Evolutionary conservation across 139 green algal genomes (phyloP), one percentile per base, ranked within the genome.

Genomic region (Axilococcus clingmanii): DNA sequence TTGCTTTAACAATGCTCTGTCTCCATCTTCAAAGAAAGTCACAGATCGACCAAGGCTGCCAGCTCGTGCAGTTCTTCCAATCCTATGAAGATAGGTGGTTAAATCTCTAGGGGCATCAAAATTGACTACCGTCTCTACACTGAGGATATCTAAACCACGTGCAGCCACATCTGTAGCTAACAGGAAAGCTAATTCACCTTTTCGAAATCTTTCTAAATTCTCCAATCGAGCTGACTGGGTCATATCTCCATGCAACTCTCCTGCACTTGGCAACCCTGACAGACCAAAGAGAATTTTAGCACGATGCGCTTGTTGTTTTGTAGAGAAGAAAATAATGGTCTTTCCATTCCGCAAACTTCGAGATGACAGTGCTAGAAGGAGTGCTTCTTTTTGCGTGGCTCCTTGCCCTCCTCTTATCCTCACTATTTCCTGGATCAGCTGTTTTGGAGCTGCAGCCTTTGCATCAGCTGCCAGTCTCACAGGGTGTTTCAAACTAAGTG

Each of bases 221-320:
- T 95, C 79, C 24, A 98, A 72, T 4, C 93, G 69, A 24, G 83
- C 80, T 1, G 87, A 78, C 63, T 93, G 82, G 3, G 80, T 91
- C 82, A 97, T 93, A 71, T 96, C 83, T 46, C 89, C 89, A 63
- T 99, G 92, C 28, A 99, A 82, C 75, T 98, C 91, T 4, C 69
- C 80, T 28, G 80, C 78, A 0, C 77, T 63, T 17, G 79, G 77
- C 40, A 97, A 70, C 3, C 78, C 70, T 2, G 64, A 66, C 22
- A 99, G 69, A 2, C 87, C 89, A 66, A 98, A 95, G 30, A 99
- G 52, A 30, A 98, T 87, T 70, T 95, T 96, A 15, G 87, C 60
- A 2, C 91, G 46, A 72, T 98, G 91, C 16, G 86, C 88, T 3
- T 68, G 61, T 48, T 86, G 71, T 72, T 97, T 97, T 27, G 88